Percentiles rank a stretch among this genome's conserved stretches.
These are phyloP conservation scores for Xerocomus brunneocitrinus DNA, from an alignment of 768 basidiomycete genomes.

Conservation along the genomic window DNA sequence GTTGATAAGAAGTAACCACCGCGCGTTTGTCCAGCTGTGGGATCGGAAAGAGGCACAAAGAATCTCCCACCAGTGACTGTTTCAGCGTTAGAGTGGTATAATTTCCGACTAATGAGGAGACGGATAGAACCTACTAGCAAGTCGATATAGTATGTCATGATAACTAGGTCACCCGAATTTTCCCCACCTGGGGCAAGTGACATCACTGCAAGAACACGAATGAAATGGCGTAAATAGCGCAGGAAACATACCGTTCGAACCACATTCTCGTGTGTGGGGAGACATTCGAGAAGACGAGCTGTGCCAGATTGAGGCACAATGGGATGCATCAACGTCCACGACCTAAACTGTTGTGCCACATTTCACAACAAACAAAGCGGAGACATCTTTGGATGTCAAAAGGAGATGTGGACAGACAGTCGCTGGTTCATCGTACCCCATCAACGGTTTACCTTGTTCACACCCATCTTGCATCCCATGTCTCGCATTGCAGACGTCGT, in stretches of 20 bases:
- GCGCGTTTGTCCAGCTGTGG: not conserved
- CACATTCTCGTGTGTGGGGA: constrained; percentile 18
- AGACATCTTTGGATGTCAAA: constrained; percentile 19
- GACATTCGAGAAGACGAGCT: constrained; percentile 17
- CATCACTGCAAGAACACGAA: constrained; percentile 12
- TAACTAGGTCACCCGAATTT: constrained; percentile 5
- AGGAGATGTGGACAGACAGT: constrained; percentile 10
- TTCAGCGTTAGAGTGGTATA: constrained; percentile 12
- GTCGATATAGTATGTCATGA: constrained; percentile 6
- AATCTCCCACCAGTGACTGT: constrained; percentile 10
- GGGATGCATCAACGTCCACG: constrained; percentile 16
- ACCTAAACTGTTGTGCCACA: constrained; percentile 15
- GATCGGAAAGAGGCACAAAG: constrained; percentile 5
- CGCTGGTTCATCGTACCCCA: constrained; percentile 4
- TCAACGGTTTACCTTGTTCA: constrained; percentile 11
- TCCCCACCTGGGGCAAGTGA: constrained; percentile 11
- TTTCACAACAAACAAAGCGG: constrained; percentile 32
- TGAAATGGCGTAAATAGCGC: constrained; percentile 20
- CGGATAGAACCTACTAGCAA: constrained; percentile 12
- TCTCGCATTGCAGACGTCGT: constrained; percentile 11
- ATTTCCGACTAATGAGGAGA: constrained; percentile 28
- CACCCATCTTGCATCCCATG: constrained; percentile 12
- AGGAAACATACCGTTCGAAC: constrained; percentile 19
- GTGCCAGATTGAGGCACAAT: constrained; percentile 22
- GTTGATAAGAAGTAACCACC: constrained; percentile 8